Evolutionary conservation across 1,284 basidiomycete species (phyloP).

Genomic region (Pulveroboletus sp.): DNA sequence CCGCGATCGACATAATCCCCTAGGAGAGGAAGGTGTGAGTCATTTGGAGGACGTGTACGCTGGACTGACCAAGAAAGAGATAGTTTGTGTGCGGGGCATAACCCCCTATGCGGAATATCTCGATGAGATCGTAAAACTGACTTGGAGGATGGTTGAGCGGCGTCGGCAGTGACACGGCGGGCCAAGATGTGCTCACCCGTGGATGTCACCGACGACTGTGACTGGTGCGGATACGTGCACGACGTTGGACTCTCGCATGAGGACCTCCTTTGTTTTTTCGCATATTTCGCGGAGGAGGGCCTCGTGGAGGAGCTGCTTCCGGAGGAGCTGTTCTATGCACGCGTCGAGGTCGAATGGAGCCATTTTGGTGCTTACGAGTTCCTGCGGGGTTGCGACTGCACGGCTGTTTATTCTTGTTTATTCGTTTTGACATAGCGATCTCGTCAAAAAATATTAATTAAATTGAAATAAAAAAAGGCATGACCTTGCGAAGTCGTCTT

Average conservation of each 20-base stretch:
- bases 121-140: slow-evolving; percentile 99
- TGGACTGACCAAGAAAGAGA: slow-evolving; percentile 83
- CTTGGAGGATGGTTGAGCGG: slow-evolving; percentile 50
- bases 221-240: slow-evolving; percentile 98
- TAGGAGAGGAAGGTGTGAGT: slow-evolving; percentile 36
- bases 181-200: slow-evolving; percentile 72
- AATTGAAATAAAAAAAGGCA: slow-evolving; percentile 11
- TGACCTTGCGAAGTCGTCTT: not conserved
- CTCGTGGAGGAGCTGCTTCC: slow-evolving; percentile 92
- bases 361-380: slow-evolving; percentile 48
- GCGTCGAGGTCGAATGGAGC: slow-evolving; percentile 94
- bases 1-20: slow-evolving; percentile 99
- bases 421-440: slow-evolving; percentile 15
- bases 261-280: slow-evolving; percentile 97
- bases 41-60: not conserved
- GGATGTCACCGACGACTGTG: slow-evolving; percentile 98
- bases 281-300: slow-evolving; percentile 93
- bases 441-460: slow-evolving; percentile 13
- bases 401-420: slow-evolving; percentile 44
- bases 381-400: slow-evolving; percentile 7
- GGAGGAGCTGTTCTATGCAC: slow-evolving; percentile 86
- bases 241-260: slow-evolving; percentile 99
- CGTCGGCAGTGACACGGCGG: slow-evolving; percentile 10
- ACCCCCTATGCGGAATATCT: slow-evolving; percentile 98
- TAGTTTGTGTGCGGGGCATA: slow-evolving; percentile 97